A percentile compares a stretch with the other conserved stretches of the same genome.
Conservation (phyloP, 2,329 filamentous ascomycete genomes). For the Talaromyces amestolkiae region DNA sequence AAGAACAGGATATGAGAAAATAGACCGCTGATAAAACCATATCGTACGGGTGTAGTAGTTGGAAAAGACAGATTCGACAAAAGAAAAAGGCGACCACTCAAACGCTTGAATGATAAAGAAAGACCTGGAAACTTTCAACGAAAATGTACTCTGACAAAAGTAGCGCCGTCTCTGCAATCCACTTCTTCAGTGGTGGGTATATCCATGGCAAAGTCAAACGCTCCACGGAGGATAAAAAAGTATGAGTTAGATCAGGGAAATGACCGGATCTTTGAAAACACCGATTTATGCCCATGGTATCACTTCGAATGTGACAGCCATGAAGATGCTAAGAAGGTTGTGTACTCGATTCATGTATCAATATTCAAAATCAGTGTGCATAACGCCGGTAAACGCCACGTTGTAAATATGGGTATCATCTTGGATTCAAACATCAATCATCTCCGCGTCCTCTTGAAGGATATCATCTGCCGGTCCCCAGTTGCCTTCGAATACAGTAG, state of each 20-base stretch:
- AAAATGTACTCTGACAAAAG: conserved; percentile 16
- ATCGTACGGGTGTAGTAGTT: neutral
- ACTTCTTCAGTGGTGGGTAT: conserved; percentile 13
- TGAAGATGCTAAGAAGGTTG: neutral
- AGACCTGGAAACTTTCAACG: conserved; percentile 14
- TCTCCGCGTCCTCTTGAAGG: conserved; percentile 58
- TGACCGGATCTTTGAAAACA: conserved; percentile 1
- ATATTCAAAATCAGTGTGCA: conserved; percentile 10
- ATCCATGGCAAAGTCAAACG: conserved; percentile 16
- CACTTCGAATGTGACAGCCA: neutral
- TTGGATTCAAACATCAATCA: conserved; percentile 57
- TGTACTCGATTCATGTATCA: conserved; percentile 25
- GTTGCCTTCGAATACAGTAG: conserved; percentile 94
- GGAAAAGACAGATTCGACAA: neutral
- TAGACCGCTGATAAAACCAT: neutral
- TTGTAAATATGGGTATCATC: conserved; percentile 14
- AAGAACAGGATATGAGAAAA: neutral
- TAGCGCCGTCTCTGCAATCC: conserved; percentile 18
- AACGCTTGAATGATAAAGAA: conserved; percentile 16
- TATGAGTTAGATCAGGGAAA: conserved; percentile 7
- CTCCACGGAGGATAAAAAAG: conserved; percentile 4
- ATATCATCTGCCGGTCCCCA: conserved; percentile 78
- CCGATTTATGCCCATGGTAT: neutral
- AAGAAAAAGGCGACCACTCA: conserved; percentile 13
- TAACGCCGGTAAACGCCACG: conserved; percentile 17